phyloP scores from a whole-genome alignment of 768 basidiomycete genomes.

The Chalciporus sphaerocephalus region DNA sequence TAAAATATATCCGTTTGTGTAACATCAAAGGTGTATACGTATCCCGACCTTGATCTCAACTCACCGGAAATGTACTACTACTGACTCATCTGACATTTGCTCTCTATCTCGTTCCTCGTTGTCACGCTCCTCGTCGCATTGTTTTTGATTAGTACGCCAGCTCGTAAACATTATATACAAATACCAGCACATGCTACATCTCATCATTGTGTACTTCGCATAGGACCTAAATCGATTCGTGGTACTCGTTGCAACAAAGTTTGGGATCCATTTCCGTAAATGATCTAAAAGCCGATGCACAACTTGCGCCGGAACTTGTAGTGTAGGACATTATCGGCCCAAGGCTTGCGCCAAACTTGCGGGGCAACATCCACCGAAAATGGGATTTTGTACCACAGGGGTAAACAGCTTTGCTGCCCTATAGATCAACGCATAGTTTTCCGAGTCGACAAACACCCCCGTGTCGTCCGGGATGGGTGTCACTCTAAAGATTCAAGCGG shows the following conservation, averaged over 20 bases:
- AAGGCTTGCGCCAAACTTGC: no score
- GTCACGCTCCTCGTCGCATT: constrained; percentile 1
- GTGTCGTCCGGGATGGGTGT: no score
- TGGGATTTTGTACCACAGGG: no score
- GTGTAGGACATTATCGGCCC: no score
- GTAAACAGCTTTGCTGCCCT: no score
- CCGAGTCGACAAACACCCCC: no score
- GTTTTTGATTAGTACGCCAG: constrained; percentile 16
- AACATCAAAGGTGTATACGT: constrained; percentile 14
- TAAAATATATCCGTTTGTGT: constrained; percentile 10
- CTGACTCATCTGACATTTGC: constrained; percentile 4
- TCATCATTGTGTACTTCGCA: constrained; percentile 3
- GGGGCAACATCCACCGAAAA: no score
- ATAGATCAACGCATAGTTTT: no score
- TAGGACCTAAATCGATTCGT: background rate
- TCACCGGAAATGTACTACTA: constrained; percentile 10
- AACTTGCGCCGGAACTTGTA: background rate
- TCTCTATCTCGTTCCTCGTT: constrained; percentile 2
- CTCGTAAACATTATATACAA: constrained; percentile 6
- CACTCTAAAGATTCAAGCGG: no score
- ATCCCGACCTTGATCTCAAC: background rate
- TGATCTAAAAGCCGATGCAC: no score
- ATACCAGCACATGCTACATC: constrained; percentile 8
- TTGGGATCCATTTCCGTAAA: no score
- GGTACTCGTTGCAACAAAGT: no score